Evolutionary conservation across 1,139 yeast species (phyloP).

Genomic region (Candida albicans): DNA sequence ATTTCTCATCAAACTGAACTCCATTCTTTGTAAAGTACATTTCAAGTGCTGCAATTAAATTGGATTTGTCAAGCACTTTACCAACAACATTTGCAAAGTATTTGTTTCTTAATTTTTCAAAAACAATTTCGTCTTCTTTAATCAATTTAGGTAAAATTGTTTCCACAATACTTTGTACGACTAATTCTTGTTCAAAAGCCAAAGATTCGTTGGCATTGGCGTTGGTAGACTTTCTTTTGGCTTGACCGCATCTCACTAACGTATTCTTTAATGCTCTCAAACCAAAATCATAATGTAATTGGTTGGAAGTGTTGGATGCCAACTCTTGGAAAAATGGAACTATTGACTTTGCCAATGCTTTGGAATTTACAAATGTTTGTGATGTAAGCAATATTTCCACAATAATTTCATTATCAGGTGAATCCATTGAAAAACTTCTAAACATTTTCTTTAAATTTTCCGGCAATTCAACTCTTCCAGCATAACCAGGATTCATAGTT

Average conservation of each 20-base stretch:
- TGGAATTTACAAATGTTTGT: conserved; percentile 63
- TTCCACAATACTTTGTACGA: conserved; percentile 56
- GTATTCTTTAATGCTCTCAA: conserved; percentile 74
- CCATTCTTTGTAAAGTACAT: conserved; percentile 21
- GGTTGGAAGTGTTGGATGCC: conserved; percentile 41
- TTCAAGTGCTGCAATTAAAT: conserved; percentile 18
- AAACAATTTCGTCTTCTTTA: conserved; percentile 46
- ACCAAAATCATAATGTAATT: conserved; percentile 88
- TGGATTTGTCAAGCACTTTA: conserved; percentile 16
- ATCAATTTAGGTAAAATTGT: conserved; percentile 68
- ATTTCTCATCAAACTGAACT: conserved; percentile 30
- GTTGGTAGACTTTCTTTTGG: conserved; percentile 28
- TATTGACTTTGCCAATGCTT: conserved; percentile 45
- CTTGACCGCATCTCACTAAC: conserved; percentile 56
- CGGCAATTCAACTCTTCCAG: conserved; percentile 80
- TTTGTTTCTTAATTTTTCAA: conserved; percentile 29
- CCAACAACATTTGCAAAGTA: conserved; percentile 24
- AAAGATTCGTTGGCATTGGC: conserved; percentile 5
- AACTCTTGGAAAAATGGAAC: conserved; percentile 59
- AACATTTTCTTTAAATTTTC: conserved; percentile 83
- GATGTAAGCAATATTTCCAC: conserved; percentile 72
- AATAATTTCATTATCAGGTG: conserved; percentile 70
- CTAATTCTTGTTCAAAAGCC: conserved; percentile 36
- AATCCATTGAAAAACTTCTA: conserved; percentile 70
- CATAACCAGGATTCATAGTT: conserved; percentile 90